Base-by-base conservation (phyloP, 352 stramenopile genomes). In the Pythium rishiriense region DNA sequence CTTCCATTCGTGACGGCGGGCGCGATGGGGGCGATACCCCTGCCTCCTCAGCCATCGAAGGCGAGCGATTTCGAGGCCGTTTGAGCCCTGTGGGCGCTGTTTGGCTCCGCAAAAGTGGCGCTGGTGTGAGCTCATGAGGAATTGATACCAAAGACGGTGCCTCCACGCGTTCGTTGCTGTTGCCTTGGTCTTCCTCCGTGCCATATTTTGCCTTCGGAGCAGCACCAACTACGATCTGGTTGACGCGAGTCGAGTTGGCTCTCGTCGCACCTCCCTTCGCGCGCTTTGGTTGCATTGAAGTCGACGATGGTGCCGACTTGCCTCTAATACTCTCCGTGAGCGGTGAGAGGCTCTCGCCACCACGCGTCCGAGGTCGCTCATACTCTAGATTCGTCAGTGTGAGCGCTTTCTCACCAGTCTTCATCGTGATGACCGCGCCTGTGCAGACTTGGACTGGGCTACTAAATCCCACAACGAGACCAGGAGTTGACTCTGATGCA, bases 1-100 rank as follows among this genome's bases (percentile, higher is more conserved):
- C 33, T 9, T 39, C 33, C 17, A 9, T 39, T 39, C 33, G 33
- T 39, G n/a, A n/a, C n/a, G n/a, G n/a, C n/a, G n/a, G n/a, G n/a
- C n/a, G n/a, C n/a, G n/a, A n/a, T n/a, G n/a, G n/a, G n/a, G n/a
- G n/a, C n/a, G n/a, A n/a, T n/a, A n/a, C n/a, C n/a, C n/a, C n/a
- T n/a, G n/a, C n/a, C n/a, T n/a, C n/a, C n/a, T n/a, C n/a, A n/a
- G n/a, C n/a, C n/a, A n/a, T n/a, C n/a, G n/a, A n/a, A n/a, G n/a
- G 33, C 31, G 14, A 31, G 12, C 26, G 39, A 10, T 26, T 50
- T 1, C 43, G 43, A 15, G 43, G 53, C 19, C 12, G 51, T 15
- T 60, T 48, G 35, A 64, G 35, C 11, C 54, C 37, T 2, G 8
- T 53, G 3, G 55, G 55, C 7, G 63, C 63, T 17, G 63, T 69